Conservation (phyloP, 2,329 filamentous ascomycete species). For the Emydomyces testavorans region DNA sequence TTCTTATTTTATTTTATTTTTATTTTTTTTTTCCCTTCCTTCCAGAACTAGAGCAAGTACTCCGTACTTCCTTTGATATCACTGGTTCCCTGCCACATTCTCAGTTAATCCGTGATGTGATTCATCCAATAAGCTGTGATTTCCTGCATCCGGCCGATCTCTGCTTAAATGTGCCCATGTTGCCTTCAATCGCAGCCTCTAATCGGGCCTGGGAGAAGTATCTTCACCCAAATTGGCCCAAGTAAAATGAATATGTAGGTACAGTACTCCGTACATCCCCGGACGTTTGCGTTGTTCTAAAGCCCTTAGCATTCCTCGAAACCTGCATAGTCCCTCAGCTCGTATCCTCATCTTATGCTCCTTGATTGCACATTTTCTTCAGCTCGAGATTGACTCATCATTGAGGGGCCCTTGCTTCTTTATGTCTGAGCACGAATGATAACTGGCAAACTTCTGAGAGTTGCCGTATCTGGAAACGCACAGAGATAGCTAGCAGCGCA, state of each 20-base stretch:
- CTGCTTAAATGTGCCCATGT: conserved; percentile 5
- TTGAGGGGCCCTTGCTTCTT: not conserved
- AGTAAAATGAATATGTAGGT: conserved; percentile 10
- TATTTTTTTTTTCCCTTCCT: conserved; percentile 6
- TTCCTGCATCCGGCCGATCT: conserved; percentile 21
- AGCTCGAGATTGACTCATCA: not conserved
- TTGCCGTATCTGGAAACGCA: not conserved
- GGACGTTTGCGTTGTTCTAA: conserved; percentile 9
- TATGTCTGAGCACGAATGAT: not conserved
- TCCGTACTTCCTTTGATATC: conserved; percentile 16
- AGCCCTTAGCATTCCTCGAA: conserved; percentile 3
- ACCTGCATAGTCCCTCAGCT: conserved; percentile 2
- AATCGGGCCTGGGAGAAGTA: conserved; percentile 2
- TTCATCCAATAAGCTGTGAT: conserved; percentile 21
- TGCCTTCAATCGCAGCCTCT: conserved; percentile 6
- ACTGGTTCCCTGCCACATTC: conserved; percentile 14
- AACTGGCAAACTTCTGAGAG: not conserved
- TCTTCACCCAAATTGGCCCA: conserved; percentile 1
- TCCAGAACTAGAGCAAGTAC: conserved; percentile 10
- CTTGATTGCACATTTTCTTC: not conserved
- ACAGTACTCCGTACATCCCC: conserved; percentile 6
- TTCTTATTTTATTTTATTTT: conserved; percentile 5
- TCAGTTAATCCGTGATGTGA: conserved; percentile 23
- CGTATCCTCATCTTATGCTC: not conserved
- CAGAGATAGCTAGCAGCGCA: not conserved